phyloP scores from a whole-genome alignment of 371 early-diverging fungal species.

The Rhizopus stolonifer region DNA sequence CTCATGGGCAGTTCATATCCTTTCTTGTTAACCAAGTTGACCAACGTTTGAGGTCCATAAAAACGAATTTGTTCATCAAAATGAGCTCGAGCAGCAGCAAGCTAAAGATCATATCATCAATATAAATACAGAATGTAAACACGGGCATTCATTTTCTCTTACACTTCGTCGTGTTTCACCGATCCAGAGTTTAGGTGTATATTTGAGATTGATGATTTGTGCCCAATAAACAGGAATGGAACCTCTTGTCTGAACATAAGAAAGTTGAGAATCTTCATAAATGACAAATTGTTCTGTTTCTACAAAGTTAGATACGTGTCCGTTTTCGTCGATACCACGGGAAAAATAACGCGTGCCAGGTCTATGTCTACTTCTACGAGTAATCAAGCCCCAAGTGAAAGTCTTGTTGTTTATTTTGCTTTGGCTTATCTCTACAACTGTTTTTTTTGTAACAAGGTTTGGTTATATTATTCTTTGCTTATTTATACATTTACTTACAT shows the following conservation, averaged over 20 bases:
- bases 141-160: too few relatives aligned
- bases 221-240: slow-evolving; percentile 98
- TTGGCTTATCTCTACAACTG: slow-evolving; percentile 57
- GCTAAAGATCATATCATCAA: too few relatives aligned
- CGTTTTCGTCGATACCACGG: slow-evolving; percentile 92
- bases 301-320: slow-evolving; percentile 96
- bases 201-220: slow-evolving; percentile 89
- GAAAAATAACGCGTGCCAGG: slow-evolving; percentile 90
- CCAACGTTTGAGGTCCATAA: slow-evolving; percentile 83
- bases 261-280: slow-evolving; percentile 49
- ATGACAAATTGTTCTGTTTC: slow-evolving; percentile 96
- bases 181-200: slow-evolving; percentile 86
- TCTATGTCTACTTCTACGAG: slow-evolving; percentile 79
- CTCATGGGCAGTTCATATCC: slow-evolving; percentile 87
- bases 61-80: slow-evolving; percentile 63
- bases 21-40: slow-evolving; percentile 89
- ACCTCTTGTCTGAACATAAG: slow-evolving; percentile 95
- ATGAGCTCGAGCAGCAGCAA: slow-evolving; percentile 64
- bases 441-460: not conserved
- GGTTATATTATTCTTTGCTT: not conserved
- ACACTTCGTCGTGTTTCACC: slow-evolving; percentile 69
- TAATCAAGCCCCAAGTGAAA: slow-evolving; percentile 79
- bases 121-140: too few relatives aligned
- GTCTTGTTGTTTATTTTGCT: slow-evolving; percentile 57
- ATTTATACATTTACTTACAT: slow-evolving; percentile 57